Conservation (phyloP, 2,329 filamentous ascomycete species). For the Bipolaris gigantea region DNA sequence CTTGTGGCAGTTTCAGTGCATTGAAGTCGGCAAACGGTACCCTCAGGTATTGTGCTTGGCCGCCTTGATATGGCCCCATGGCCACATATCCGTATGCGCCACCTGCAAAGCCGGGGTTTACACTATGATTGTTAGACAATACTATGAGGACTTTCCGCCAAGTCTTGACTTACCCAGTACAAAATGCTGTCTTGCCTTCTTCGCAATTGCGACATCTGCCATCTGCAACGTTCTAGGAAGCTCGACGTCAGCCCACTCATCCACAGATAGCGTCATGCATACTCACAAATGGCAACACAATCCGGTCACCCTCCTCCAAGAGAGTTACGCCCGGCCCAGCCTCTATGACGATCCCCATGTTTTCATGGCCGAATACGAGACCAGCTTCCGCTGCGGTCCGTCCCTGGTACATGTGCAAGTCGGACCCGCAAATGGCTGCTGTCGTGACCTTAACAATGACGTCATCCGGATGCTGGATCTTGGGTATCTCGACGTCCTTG, state of each 20-base stretch:
- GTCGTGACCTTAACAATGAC: constrained; percentile 67
- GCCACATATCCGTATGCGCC: constrained; percentile 65
- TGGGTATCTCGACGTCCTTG: constrained; percentile 60
- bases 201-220: constrained; percentile 64
- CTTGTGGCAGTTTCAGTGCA: constrained; percentile 61
- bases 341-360: constrained; percentile 62
- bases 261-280: neutral
- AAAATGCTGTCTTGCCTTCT: constrained; percentile 66
- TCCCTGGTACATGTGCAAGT: constrained; percentile 65
- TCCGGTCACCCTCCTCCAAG: constrained; percentile 63
- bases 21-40: constrained; percentile 71
- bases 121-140: constrained; percentile 28
- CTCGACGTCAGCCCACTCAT: neutral
- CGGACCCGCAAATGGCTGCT: constrained; percentile 60
- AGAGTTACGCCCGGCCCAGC: constrained; percentile 62
- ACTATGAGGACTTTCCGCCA: neutral
- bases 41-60: constrained; percentile 65
- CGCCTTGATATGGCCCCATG: constrained; percentile 60
- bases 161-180: constrained; percentile 53
- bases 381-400: constrained; percentile 64
- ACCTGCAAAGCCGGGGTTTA: constrained; percentile 63
- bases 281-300: constrained; percentile 61
- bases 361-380: constrained; percentile 65
- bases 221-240: constrained; percentile 15
- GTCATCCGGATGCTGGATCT: constrained; percentile 66